Evolutionary conservation across 345 rosid species (phyloP).

Genomic region (Brassica rapa): DNA sequence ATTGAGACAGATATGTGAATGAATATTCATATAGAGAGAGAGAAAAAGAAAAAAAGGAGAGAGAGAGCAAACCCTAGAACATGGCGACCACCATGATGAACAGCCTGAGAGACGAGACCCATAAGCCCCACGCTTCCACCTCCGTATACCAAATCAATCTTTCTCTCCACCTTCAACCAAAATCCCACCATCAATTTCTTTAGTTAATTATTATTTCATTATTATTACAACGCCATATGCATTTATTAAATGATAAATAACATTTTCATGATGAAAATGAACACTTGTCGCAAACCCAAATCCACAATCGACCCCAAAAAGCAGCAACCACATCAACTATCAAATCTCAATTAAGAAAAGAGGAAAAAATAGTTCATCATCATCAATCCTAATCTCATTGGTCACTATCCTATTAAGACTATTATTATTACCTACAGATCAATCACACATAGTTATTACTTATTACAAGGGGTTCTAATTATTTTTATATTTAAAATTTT

Average conservation of each 20-base stretch:
- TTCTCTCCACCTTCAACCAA: conserved; percentile 77
- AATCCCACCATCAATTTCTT: conserved; percentile 48
- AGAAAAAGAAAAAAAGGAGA: conserved; percentile 31
- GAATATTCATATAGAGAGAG: conserved; percentile 29
- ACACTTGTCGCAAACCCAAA: conserved; percentile 55
- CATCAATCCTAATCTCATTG: conserved; percentile 37
- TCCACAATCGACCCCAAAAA: conserved; percentile 31
- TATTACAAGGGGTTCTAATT: not conserved
- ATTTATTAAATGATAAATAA: conserved; percentile 31
- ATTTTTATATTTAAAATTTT: not conserved
- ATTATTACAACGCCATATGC: not conserved
- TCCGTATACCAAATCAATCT: conserved; percentile 94
- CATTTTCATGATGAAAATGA: conserved; percentile 50
- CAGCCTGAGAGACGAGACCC: conserved; percentile 98
- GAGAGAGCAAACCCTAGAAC: conserved; percentile 83
- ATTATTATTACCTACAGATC: conserved; percentile 35
- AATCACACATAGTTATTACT: conserved; percentile 22
- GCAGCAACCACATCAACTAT: conserved; percentile 40
- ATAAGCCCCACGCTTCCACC: conserved; percentile 98
- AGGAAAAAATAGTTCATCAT: conserved; percentile 22
- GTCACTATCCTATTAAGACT: conserved; percentile 41
- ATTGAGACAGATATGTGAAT: conserved; percentile 1
- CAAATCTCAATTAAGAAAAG: conserved; percentile 37
- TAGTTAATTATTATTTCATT: not conserved
- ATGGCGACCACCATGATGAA: conserved; percentile 99